phyloP scores from a whole-genome alignment of 1,139 yeast genomes.

The Diutina mesorugosa region DNA sequence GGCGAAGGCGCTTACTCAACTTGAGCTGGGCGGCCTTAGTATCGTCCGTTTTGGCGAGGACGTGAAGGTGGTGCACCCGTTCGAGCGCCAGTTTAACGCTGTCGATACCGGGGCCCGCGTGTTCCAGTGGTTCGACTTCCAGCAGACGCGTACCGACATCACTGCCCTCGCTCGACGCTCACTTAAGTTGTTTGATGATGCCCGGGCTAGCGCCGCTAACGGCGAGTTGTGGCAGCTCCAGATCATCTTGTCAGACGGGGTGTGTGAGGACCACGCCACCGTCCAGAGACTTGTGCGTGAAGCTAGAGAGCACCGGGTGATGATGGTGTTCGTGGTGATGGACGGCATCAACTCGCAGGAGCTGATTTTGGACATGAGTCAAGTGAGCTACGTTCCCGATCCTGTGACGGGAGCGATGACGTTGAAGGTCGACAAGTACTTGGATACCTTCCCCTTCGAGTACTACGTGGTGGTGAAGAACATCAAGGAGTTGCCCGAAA shows the following conservation, averaged over 20 bases:
- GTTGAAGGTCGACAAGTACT: conserved; percentile 68
- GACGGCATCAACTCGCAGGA: conserved; percentile 81
- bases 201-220: conserved; percentile 35
- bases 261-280: conserved; percentile 86
- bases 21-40: conserved; percentile 89
- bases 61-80: conserved; percentile 78
- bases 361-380: conserved; percentile 89
- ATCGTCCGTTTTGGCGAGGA: conserved; percentile 85
- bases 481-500: conserved; percentile 81
- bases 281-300: conserved; percentile 73
- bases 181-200: conserved; percentile 61
- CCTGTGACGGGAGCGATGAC: conserved; percentile 60
- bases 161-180: conserved; percentile 61
- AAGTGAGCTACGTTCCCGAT: conserved; percentile 63
- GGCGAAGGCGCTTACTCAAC: conserved; percentile 82
- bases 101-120: conserved; percentile 74
- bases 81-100: conserved; percentile 59
- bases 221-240: conserved; percentile 86
- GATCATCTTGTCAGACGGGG: conserved; percentile 89
- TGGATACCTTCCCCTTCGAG: conserved; percentile 94
- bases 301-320: conserved; percentile 85
- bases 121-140: conserved; percentile 85
- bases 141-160: conserved; percentile 80
- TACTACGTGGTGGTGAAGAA: conserved; percentile 89
- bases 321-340: conserved; percentile 89